These are phyloP conservation scores for Naganishia randhawae DNA, from an alignment of 768 basidiomycete species.

Conservation along the genomic window DNA sequence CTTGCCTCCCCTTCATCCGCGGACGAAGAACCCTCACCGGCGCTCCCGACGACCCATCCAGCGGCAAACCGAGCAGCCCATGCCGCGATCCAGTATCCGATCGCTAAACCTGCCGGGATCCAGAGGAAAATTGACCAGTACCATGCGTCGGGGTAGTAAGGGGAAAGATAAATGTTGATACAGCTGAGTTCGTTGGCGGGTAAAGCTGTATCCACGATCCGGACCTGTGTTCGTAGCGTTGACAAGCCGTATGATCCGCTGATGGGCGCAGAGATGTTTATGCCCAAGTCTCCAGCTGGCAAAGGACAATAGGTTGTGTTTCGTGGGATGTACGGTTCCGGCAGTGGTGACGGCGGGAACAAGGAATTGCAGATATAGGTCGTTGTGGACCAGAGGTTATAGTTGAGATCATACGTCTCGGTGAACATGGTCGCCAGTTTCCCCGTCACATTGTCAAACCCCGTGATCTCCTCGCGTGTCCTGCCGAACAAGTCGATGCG, in stretches of 20 bases:
- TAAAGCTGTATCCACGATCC: constrained; percentile 73
- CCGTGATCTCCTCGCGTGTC: constrained; percentile 61
- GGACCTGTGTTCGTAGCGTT: constrained; percentile 75
- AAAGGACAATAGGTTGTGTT: constrained; percentile 69
- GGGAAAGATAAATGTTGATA: constrained; percentile 71
- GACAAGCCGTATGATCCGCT: constrained; percentile 67
- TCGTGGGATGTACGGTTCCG: constrained; percentile 48
- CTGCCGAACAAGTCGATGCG: constrained; percentile 59
- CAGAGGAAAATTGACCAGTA: constrained; percentile 57
- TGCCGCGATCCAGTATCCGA: constrained; percentile 66
- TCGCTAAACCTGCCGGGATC: constrained; percentile 63
- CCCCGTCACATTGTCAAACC: constrained; percentile 60
- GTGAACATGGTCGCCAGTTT: constrained; percentile 84
- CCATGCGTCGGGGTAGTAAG: constrained; percentile 52
- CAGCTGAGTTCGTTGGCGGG: constrained; percentile 77
- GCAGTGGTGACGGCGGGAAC: constrained; percentile 70
- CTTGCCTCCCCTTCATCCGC: constrained; percentile 24
- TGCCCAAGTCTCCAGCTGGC: constrained; percentile 70
- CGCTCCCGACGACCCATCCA: constrained; percentile 65
- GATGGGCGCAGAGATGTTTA: constrained; percentile 67
- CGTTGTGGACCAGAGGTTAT: constrained; percentile 66
- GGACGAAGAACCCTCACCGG: constrained; percentile 53
- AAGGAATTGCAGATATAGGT: constrained; percentile 75
- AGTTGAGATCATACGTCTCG: constrained; percentile 72
- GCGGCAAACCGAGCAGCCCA: constrained; percentile 68